phyloP scores from a whole-genome alignment of 2,329 filamentous ascomycete species.

The Tolypocladium endophyticum region DNA sequence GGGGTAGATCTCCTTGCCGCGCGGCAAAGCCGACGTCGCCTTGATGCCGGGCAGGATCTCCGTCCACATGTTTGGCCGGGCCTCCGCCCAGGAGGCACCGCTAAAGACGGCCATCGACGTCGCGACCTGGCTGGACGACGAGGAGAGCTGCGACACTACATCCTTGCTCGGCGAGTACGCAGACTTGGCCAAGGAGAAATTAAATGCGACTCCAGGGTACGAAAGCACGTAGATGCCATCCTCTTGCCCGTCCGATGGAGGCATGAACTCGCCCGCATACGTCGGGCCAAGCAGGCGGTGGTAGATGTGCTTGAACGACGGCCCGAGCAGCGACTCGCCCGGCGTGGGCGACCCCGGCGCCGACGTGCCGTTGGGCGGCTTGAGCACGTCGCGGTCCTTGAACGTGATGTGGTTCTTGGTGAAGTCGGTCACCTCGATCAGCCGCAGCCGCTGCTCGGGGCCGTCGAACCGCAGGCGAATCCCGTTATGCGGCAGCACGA shows the following conservation, averaged over 20 bases:
- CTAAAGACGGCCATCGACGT: constrained; percentile 84
- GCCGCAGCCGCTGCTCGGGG: constrained; percentile 76
- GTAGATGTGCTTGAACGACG: constrained; percentile 83
- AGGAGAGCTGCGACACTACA: constrained; percentile 77
- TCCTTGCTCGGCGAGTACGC: constrained; percentile 69
- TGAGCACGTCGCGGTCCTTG: constrained; percentile 68
- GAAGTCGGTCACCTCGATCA: constrained; percentile 89
- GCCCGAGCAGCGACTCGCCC: constrained; percentile 38
- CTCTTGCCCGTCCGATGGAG: constrained; percentile 43
- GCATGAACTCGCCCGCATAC: constrained; percentile 85
- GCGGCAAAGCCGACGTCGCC: constrained; percentile 55
- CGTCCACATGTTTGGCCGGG: constrained; percentile 66
- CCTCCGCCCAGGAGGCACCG: constrained; percentile 83
- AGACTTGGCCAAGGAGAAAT: constrained; percentile 66
- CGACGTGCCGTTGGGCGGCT: constrained; percentile 35
- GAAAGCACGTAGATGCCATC: constrained; percentile 79
- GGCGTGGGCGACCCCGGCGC: constrained; percentile 21
- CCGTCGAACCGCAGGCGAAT: constrained; percentile 88
- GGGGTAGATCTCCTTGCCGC: constrained; percentile 68
- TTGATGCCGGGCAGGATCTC: constrained; percentile 65
- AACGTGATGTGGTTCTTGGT: constrained; percentile 75
- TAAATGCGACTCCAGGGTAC: constrained; percentile 90
- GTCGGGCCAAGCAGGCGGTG: constrained; percentile 88
- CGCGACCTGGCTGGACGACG: constrained; percentile 64
- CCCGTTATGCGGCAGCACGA: constrained; percentile 75